phyloP scores from a whole-genome alignment of 495 filamentous ascomycete genomes.

The Ramalina intermedia region DNA sequence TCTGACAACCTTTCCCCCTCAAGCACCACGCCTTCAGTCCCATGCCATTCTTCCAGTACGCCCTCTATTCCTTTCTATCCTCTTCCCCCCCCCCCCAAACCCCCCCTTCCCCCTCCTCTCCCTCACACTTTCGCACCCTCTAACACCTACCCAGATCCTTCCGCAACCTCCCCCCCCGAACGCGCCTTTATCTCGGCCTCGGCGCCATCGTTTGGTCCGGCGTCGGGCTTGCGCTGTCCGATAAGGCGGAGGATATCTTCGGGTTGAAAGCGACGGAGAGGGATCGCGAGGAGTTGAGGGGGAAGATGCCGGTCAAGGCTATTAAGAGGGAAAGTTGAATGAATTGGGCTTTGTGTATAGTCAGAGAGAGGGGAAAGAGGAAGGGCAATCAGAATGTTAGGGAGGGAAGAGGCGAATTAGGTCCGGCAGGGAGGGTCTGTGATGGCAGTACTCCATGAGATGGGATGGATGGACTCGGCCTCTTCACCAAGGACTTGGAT shows the following conservation, averaged over 20 bases:
- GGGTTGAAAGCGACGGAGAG: constrained; percentile 47
- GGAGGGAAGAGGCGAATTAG: background rate
- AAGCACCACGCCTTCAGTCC: too few species aligned
- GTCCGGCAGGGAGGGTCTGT: background rate
- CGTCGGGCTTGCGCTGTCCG: constrained; percentile 42
- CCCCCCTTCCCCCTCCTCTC: background rate
- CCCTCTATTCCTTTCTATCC: background rate
- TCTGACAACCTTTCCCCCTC: background rate
- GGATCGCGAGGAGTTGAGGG: constrained; percentile 38
- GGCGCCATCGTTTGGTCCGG: constrained; percentile 51
- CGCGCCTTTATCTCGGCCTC: constrained; percentile 47
- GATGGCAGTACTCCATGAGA: background rate
- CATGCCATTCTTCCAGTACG: constrained; percentile 6
- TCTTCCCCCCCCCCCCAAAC: background rate
- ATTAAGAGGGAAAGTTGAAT: background rate
- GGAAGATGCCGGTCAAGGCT: background rate
- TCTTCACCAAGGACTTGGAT: background rate
- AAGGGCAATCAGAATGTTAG: too few species aligned
- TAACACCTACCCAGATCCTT: constrained; percentile 33
- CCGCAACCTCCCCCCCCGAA: constrained; percentile 41
- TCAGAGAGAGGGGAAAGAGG: background rate
- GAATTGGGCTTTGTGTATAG: background rate
- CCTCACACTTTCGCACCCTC: background rate
- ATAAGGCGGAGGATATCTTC: constrained; percentile 46
- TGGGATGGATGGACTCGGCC: background rate